Base-by-base conservation (phyloP, 2,329 filamentous ascomycete genomes). In the Stachybotrys echinatus region DNA sequence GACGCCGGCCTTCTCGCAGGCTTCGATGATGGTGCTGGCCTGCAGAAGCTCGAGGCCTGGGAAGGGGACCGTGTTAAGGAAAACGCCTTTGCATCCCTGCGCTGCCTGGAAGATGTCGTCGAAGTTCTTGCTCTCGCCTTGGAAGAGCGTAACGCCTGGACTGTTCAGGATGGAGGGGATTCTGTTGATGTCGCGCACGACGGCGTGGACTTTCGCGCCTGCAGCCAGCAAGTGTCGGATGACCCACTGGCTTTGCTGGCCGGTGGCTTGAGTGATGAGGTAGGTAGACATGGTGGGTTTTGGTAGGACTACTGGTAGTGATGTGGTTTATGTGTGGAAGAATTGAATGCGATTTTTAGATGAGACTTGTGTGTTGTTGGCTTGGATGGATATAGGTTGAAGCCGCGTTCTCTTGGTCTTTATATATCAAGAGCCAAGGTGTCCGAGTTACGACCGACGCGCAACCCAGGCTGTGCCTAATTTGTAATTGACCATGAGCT, bases 191-290 rank as follows among this genome's bases (percentile, higher is more conserved):
- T 71, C 55, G 43, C 67, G 67, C 1, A 70, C 67, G 4, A 71
- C 49, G 0, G 64, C 68, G 39, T 71, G 67, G 45, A 71, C 50
- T n/a, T 63, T 65, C 39, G 56, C 61, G 12, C 66, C 66, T 1
- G 65, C 58, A n/a, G 52, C 49, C 6, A 71, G 64, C 1, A 71
- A 62, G 20, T 68, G 58, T 2, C 27, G 57, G 52, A 68, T 65
- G 31, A 57, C 54, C 51, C 53, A 61, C 43, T 53, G 60, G 50
- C 58, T 57, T 50, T 70, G 67, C 6, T 61, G 52, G 37, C 67
- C 67, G 12, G 66, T 64, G 10, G 67, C 67, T 45, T 69, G 65
- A 0, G 65, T 67, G 52, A 69, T 50, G 2, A 70, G 60, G 43
- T 65, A 69, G 43, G 61, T 62, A n/a, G 63, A 23, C 65, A 69